These are phyloP conservation scores for Neurospora discreta DNA, from an alignment of 495 filamentous ascomycete species.

Conservation along the genomic window DNA sequence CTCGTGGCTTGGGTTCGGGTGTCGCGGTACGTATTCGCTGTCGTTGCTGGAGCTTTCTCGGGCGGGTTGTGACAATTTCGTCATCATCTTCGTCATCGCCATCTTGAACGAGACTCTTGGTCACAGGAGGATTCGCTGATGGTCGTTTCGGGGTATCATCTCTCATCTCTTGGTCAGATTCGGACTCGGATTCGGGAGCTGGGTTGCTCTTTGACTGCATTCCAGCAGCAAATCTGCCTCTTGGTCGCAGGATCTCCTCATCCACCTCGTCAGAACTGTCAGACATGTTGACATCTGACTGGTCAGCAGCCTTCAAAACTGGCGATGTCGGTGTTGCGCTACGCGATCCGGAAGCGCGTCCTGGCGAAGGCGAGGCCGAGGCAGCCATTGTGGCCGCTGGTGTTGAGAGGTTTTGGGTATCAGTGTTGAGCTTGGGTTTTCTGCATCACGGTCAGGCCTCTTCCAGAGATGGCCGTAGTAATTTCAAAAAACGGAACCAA, in stretches of 20 bases:
- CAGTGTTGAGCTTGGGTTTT: neutral
- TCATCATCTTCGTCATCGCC: slow-evolving; percentile 18
- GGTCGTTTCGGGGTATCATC: slow-evolving; percentile 13
- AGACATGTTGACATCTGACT: neutral
- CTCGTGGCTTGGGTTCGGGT: slow-evolving; percentile 14
- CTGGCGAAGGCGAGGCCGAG: slow-evolving; percentile 26
- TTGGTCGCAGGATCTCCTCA: slow-evolving; percentile 43
- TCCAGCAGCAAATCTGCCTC: slow-evolving; percentile 59
- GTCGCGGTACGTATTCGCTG: slow-evolving; percentile 22
- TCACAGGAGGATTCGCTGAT: slow-evolving; percentile 2
- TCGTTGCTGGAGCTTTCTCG: slow-evolving; percentile 23
- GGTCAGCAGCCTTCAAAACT: neutral
- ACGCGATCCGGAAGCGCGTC: slow-evolving; percentile 1
- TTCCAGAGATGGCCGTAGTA: neutral
- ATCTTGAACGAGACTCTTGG: slow-evolving; percentile 10
- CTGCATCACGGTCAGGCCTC: neutral
- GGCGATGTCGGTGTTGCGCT: slow-evolving; percentile 12
- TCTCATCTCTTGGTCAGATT: slow-evolving; percentile 10
- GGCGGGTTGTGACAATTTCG: slow-evolving; percentile 14
- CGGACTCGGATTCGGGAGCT: slow-evolving; percentile 7
- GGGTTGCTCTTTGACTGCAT: slow-evolving; percentile 38
- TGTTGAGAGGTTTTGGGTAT: slow-evolving; percentile 1
- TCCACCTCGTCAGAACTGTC: slow-evolving; percentile 20
- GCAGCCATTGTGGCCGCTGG: slow-evolving; percentile 31
- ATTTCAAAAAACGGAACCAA: neutral